Evolutionary conservation across 202 grass and related monocot genomes (phyloP).

Genomic region (Carex arenaria): DNA sequence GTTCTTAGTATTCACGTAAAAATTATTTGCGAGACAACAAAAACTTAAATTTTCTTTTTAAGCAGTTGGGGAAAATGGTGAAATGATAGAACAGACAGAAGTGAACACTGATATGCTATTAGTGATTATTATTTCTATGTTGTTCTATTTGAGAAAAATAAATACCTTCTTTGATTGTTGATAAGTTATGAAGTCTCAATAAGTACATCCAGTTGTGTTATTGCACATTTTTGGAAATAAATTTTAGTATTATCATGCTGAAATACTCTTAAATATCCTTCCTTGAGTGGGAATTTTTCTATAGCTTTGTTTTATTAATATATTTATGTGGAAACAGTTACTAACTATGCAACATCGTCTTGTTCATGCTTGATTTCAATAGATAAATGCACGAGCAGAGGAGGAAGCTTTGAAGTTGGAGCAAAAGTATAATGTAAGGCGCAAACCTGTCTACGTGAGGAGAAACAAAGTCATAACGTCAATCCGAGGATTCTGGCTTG

Average conservation of each 20-base stretch:
- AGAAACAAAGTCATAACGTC: neutral
- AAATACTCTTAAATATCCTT: neutral
- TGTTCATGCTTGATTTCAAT: neutral
- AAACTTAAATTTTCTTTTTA: too few relatives aligned
- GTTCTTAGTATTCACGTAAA: too few relatives aligned
- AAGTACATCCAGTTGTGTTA: neutral
- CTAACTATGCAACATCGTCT: neutral
- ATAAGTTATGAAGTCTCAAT: neutral
- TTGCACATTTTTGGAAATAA: neutral
- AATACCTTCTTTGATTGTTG: neutral
- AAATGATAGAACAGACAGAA: neutral
- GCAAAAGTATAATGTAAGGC: neutral
- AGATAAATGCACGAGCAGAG: neutral
- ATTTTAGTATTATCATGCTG: neutral
- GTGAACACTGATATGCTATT: neutral
- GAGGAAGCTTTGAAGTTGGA: neutral
- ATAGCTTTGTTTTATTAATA: neutral
- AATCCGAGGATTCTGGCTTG: neutral
- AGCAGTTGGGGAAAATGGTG: too few relatives aligned
- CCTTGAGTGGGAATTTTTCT: neutral
- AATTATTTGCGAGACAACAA: too few relatives aligned
- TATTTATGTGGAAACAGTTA: neutral
- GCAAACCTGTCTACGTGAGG: neutral
- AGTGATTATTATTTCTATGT: neutral
- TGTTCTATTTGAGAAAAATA: neutral